These are phyloP conservation scores for Mrakia gelida DNA, from an alignment of 768 basidiomycete species.

Conservation along the genomic window DNA sequence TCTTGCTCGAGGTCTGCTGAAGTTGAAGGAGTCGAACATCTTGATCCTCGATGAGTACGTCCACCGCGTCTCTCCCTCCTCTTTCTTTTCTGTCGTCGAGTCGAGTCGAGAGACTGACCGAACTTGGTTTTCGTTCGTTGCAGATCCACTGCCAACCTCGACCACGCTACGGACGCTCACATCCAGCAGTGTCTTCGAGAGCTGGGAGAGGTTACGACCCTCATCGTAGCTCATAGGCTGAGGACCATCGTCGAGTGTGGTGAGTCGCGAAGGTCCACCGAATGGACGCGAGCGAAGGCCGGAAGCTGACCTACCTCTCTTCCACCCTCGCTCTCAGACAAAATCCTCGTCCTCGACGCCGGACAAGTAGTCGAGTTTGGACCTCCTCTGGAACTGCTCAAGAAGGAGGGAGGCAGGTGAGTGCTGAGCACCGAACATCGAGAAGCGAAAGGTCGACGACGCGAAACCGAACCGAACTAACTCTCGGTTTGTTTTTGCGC, in stretches of 20 bases:
- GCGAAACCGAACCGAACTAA: too few species aligned
- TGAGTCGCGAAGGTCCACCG: neutral
- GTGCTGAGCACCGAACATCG: too few species aligned
- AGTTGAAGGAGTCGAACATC: slow-evolving; percentile 35
- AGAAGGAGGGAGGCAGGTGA: slow-evolving; percentile 9
- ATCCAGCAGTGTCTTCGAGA: slow-evolving; percentile 40
- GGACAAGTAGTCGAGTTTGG: slow-evolving; percentile 19
- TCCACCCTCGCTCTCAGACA: slow-evolving; percentile 31
- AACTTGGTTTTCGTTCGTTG: slow-evolving; percentile 35
- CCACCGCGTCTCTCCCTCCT: too few species aligned
- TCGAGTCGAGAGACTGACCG: neutral
- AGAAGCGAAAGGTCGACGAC: too few species aligned
- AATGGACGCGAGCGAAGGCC: too few species aligned
- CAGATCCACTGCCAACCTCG: slow-evolving; percentile 41
- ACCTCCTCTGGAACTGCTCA: slow-evolving; percentile 9
- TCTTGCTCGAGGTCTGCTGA: slow-evolving; percentile 39
- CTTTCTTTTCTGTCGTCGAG: neutral
- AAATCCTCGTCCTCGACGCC: slow-evolving; percentile 42
- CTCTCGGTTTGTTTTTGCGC: too few species aligned
- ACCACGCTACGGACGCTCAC: slow-evolving; percentile 37
- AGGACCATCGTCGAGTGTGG: too few species aligned
- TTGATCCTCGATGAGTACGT: slow-evolving; percentile 40
- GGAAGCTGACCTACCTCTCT: neutral
- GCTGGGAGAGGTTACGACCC: slow-evolving; percentile 37
- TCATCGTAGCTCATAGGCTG: slow-evolving; percentile 42